phyloP scores from a whole-genome alignment of 140 eudicot species.

The Stevia rebaudiana region DNA sequence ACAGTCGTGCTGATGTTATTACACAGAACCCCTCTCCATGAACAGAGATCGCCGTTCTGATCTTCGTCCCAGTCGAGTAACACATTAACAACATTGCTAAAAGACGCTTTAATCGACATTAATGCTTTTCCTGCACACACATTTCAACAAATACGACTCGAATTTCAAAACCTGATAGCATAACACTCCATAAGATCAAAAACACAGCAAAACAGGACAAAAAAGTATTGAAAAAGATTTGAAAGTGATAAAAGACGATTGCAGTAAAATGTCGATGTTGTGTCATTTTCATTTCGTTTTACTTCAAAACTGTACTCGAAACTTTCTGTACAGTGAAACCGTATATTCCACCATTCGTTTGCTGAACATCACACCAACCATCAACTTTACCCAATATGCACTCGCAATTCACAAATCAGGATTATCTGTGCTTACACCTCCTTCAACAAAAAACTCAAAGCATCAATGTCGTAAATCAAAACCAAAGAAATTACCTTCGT shows the following conservation, averaged over 20 bases:
- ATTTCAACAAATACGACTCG: background rate
- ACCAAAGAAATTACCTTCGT: conserved; percentile 37
- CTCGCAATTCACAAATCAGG: no score
- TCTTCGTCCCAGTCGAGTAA: conserved; percentile 78
- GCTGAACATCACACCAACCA: no score
- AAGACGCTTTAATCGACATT: conserved; percentile 70
- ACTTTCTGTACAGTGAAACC: conserved; percentile 17
- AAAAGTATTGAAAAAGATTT: background rate
- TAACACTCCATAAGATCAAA: background rate
- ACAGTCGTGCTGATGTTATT: conserved; percentile 57
- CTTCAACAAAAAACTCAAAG: background rate
- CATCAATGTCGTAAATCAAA: background rate
- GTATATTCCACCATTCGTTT: no score
- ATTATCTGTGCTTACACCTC: no score
- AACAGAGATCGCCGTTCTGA: conserved; percentile 64
- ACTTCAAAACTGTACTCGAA: no score
- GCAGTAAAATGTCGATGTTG: background rate
- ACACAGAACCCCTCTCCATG: conserved; percentile 79
- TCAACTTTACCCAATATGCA: no score
- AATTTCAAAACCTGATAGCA: background rate
- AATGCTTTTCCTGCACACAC: conserved; percentile 55
- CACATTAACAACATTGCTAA: conserved; percentile 63
- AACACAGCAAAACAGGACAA: background rate
- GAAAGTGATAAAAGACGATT: no score
- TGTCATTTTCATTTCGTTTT: conserved; percentile 19